Evolutionary conservation across 805 yeast species (phyloP).

Genomic region (Kodamaea kakaduensis): DNA sequence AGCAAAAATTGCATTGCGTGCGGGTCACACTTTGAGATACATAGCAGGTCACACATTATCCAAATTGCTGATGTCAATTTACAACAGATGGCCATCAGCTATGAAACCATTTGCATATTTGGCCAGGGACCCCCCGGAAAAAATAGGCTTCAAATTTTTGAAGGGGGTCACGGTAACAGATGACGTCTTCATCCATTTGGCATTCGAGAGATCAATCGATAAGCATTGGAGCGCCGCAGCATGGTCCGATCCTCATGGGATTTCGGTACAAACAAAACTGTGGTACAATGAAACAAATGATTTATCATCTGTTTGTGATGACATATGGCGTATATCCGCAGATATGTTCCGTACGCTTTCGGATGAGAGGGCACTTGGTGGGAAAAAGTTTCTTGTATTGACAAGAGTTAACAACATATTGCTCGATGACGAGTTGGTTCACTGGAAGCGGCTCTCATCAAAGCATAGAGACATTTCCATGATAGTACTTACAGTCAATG

Average conservation of each 20-base stretch:
- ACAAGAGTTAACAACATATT: constrained; percentile 70
- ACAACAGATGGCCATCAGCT: constrained; percentile 50
- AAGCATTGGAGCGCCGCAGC: constrained; percentile 82
- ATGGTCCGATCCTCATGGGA: constrained; percentile 85
- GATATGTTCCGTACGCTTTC: constrained; percentile 37
- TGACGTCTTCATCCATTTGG: constrained; percentile 77
- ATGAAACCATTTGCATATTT: constrained; percentile 27
- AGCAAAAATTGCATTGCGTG: constrained; percentile 5
- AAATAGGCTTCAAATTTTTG: constrained; percentile 34
- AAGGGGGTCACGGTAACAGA: constrained; percentile 38
- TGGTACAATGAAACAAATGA: constrained; percentile 44
- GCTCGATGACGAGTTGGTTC: constrained; percentile 77
- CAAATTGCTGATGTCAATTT: constrained; percentile 49
- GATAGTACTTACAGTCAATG: constrained; percentile 66
- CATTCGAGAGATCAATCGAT: constrained; percentile 79
- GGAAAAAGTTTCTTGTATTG: constrained; percentile 59
- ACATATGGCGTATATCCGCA: constrained; percentile 60
- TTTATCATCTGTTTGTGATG: constrained; percentile 52
- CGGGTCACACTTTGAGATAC: constrained; percentile 16
- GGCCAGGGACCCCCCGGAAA: constrained; percentile 35
- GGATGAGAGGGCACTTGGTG: constrained; percentile 36
- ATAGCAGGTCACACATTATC: constrained; percentile 35
- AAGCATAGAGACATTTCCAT: constrained; percentile 53
- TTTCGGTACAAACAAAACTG: constrained; percentile 54
- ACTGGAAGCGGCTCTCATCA: constrained; percentile 71